Evolutionary conservation across 2,329 filamentous ascomycete genomes (phyloP).

Genomic region (Helotiales sp.): DNA sequence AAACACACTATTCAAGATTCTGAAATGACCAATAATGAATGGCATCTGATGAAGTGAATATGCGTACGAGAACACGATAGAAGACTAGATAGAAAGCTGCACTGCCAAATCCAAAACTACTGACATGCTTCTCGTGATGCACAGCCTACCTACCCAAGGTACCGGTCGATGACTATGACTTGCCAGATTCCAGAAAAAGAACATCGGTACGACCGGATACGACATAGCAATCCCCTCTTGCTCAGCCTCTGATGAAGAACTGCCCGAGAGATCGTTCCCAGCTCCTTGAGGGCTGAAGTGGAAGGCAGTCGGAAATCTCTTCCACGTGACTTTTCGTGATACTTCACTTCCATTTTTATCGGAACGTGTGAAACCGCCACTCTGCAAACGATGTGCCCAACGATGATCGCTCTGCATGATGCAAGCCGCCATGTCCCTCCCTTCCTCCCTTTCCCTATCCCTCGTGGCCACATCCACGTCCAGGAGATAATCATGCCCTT

Average conservation of each 20-base stretch:
- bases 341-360: neutral
- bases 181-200: neutral
- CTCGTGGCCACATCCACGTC: neutral
- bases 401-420: neutral
- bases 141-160: neutral
- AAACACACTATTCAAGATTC: too few relatives aligned
- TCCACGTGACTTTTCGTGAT: neutral
- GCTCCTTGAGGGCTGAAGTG: too few relatives aligned
- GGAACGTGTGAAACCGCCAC: neutral
- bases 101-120: neutral
- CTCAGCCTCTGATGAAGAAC: neutral
- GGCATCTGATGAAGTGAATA: neutral
- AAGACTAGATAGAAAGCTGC: neutral
- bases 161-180: neutral
- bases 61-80: neutral
- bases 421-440: neutral
- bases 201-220: neutral
- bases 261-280: neutral
- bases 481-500: neutral
- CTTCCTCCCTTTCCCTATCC: too few relatives aligned
- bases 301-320: neutral
- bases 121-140: neutral
- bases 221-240: neutral
- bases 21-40: too few relatives aligned
- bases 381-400: neutral